Evolutionary conservation across 495 filamentous ascomycete species (phyloP).

Genomic region (Tuber indicum): DNA sequence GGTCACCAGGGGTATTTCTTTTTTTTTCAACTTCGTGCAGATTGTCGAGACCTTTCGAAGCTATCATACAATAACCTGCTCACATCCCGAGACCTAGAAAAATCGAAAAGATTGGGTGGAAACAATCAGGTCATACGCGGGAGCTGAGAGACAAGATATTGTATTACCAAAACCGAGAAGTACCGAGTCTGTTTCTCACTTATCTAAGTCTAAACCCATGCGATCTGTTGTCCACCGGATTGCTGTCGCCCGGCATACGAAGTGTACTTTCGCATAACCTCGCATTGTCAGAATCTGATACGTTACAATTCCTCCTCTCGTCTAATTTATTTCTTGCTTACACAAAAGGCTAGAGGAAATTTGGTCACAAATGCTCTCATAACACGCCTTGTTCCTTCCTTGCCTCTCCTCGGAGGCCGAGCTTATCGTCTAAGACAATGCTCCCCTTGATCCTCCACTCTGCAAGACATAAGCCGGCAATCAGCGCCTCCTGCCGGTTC

Average conservation of each 20-base stretch:
- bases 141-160: background rate
- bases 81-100: background rate
- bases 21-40: background rate
- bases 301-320: constrained; percentile 1
- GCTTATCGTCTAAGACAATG: background rate
- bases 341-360: background rate
- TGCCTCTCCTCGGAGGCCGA: background rate
- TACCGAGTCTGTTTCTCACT: background rate
- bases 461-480: background rate
- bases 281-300: background rate
- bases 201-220: background rate
- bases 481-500: background rate
- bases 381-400: background rate
- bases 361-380: background rate
- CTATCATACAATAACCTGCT: background rate
- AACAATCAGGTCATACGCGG: background rate
- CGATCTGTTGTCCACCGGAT: background rate
- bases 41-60: background rate
- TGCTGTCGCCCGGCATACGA: background rate
- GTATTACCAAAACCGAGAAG: background rate
- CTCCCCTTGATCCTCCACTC: background rate
- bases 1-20: background rate
- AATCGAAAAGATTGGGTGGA: background rate
- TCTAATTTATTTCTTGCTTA: background rate
- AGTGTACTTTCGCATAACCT: background rate